A percentile compares a stretch with the other conserved stretches of the same genome.
Conservation (phyloP, 805 yeast genomes). For the Yamadazyma tumulicola region DNA sequence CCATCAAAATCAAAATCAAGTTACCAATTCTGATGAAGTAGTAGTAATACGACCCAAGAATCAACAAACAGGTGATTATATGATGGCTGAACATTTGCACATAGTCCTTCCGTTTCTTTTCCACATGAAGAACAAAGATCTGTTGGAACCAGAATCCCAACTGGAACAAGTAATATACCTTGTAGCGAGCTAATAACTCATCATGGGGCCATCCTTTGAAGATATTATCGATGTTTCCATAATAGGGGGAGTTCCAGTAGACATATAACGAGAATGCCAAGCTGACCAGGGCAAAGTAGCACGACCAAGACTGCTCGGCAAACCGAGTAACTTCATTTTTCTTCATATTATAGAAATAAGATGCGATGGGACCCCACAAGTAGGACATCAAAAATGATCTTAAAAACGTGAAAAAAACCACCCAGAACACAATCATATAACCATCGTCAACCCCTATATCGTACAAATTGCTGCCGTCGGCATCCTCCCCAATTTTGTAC, state of each 20-base stretch:
- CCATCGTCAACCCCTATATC: conserved; percentile 56
- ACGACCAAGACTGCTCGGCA: conserved; percentile 84
- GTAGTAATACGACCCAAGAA: conserved; percentile 68
- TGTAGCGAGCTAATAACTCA: conserved; percentile 48
- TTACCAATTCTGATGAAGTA: conserved; percentile 78
- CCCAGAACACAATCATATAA: conserved; percentile 51
- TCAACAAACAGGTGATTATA: conserved; percentile 67
- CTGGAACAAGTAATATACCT: conserved; percentile 68
- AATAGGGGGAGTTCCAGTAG: conserved; percentile 58
- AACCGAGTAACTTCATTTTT: conserved; percentile 60
- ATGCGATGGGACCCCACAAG: conserved; percentile 57
- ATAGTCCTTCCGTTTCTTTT: conserved; percentile 77
- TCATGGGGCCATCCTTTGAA: conserved; percentile 76
- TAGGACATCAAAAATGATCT: conserved; percentile 60
- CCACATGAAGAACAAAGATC: conserved; percentile 70
- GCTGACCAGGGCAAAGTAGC: conserved; percentile 54
- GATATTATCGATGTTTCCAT: conserved; percentile 51
- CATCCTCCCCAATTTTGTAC: conserved; percentile 17
- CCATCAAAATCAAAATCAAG: conserved; percentile 75
- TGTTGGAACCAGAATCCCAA: conserved; percentile 82
- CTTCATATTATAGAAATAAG: conserved; percentile 37
- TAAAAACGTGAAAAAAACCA: conserved; percentile 53
- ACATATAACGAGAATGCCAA: conserved; percentile 57
- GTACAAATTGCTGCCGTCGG: conserved; percentile 28
- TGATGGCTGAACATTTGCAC: conserved; percentile 87